These are phyloP conservation scores for Populus simonii DNA, from an alignment of 345 rosid species.

Conservation along the genomic window DNA sequence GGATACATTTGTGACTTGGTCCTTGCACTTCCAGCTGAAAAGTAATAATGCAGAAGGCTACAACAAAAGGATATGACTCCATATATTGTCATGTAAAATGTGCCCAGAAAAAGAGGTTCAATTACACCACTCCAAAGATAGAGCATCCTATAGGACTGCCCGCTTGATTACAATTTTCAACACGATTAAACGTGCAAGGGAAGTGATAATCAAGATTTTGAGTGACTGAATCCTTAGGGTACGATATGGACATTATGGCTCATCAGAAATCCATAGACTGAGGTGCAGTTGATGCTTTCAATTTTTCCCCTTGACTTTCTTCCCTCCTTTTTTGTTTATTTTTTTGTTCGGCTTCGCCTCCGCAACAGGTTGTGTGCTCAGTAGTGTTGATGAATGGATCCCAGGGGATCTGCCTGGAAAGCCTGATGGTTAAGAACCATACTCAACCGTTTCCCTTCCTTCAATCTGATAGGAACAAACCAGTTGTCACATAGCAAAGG, in stretches of 20 bases:
- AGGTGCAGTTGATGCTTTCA: constrained; percentile 20
- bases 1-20: neutral
- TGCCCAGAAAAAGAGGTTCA: neutral
- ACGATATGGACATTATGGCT: neutral
- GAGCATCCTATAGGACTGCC: neutral
- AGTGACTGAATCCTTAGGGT: neutral
- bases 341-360: constrained; percentile 62
- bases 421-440: constrained; percentile 64
- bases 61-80: neutral
- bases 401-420: constrained; percentile 69
- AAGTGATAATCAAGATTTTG: neutral
- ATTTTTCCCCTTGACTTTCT: constrained; percentile 44
- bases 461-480: constrained; percentile 42
- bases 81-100: neutral
- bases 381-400: constrained; percentile 66
- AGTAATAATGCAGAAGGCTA: neutral
- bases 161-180: neutral
- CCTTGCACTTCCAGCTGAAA: neutral
- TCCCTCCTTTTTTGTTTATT: constrained; percentile 41
- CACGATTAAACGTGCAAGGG: neutral
- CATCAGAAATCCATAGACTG: constrained; percentile 45
- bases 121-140: neutral
- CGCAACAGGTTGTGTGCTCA: constrained; percentile 57
- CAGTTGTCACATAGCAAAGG: neutral
- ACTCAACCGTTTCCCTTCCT: constrained; percentile 58